Base-by-base conservation (phyloP, 108 stramenopile genomes). In the Skeletonema grethae region DNA sequence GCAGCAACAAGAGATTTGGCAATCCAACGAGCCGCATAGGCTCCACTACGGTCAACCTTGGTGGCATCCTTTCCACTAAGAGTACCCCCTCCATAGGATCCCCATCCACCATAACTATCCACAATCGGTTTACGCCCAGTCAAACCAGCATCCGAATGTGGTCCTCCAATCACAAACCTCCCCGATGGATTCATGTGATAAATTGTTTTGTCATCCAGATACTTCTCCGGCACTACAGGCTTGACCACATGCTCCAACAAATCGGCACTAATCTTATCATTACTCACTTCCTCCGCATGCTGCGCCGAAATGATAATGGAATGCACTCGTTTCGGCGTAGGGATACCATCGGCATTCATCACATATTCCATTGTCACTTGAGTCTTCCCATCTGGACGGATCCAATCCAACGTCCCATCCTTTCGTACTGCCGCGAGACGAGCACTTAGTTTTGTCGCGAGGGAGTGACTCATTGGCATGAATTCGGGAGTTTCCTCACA, bases 61-160 rank as follows among this genome's bases (percentile, higher is more conserved):
- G 97, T 97, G 61, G 95, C 86, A 79, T 97, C 97, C 87, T 98
- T 98, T 11, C 97, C 97, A 48, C 95, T 96, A 69, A 97, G 93
- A 31, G 97, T 93, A 31, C 98, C 98, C 15, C 98, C 98, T 45
- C 98, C 98, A 75, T 97, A 96, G 18, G 96, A 94, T 63, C 97
- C 98, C 98, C 98, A 98, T 70, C 98, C 98, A 34, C 98, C 98
- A 75, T 98, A 98, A 35, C 94, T 97, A 83, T 98, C 98, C 38
- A 97, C 94, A 71, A 96, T 94, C 71, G 97, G 95, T 80, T 98
- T 98, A 50, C 98, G 90, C 35, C 98, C 98, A 9, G 98, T 97
- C 7, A 98, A 83, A 50, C 98, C 97, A n/a, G 98, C 97, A 83
- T 98, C 98, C 34, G 96, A 96, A 74, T 98, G 98, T 20, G 98